phyloP scores from a whole-genome alignment of 2,329 filamentous ascomycete genomes.

The Arachnopeziza araneosa region DNA sequence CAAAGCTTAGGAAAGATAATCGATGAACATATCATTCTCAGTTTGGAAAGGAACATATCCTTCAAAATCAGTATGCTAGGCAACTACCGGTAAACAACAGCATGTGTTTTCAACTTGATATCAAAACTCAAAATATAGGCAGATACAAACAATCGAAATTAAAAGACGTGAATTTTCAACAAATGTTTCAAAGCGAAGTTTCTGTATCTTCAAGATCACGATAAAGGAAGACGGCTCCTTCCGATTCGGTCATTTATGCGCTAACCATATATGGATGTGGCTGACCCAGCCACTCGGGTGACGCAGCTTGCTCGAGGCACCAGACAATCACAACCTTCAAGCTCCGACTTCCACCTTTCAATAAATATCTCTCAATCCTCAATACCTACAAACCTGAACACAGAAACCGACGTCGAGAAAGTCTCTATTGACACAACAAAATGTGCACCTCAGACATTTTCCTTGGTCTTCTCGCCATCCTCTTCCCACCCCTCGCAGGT shows the following conservation, averaged over 20 bases:
- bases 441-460: constrained; percentile 61
- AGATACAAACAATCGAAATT: background rate
- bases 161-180: background rate
- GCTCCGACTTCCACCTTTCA: background rate
- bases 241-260: background rate
- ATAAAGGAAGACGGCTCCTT: background rate
- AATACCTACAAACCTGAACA: background rate
- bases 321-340: background rate
- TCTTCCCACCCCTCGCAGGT: constrained; percentile 63
- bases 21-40: no score
- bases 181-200: background rate
- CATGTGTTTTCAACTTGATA: background rate
- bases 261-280: background rate
- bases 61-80: no score
- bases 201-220: background rate
- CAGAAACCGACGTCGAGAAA: background rate
- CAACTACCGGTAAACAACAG: no score
- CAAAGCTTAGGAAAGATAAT: no score
- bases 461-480: constrained; percentile 57
- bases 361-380: background rate
- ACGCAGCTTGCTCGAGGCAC: background rate
- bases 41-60: no score
- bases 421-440: background rate
- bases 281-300: background rate
- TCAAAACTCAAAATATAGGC: background rate